Base-by-base conservation (phyloP, 495 filamentous ascomycete genomes). In the Xylona heveae region DNA sequence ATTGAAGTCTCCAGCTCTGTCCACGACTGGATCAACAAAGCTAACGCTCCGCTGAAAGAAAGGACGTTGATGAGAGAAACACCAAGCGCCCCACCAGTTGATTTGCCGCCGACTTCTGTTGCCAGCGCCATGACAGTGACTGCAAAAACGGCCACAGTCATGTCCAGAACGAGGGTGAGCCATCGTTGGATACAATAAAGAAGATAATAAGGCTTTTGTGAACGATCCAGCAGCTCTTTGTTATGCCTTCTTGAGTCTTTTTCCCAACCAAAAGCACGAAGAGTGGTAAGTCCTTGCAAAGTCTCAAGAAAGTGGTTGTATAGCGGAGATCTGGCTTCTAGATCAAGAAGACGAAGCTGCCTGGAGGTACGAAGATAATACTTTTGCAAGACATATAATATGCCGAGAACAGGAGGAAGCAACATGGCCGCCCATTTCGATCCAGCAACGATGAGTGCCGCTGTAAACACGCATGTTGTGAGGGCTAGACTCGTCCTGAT, bases 311-410 rank as follows among this genome's bases (percentile, higher is more conserved):
- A 71, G 26, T 63, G 59, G 0, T 66, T 61, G 34, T 62, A 71
- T 1, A 74, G 48, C 2, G 68, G 65, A 3, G 68, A 57, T 42
- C 70, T 67, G 9, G 63, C 55, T 46, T 74, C 69, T 5, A 74
- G 52, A 19, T 75, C 71, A 14, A 77, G 48, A 26, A 70, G 53
- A 21, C 71, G 66, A 4, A 77, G 46, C 39, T 74, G 71, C 3
- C 69, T 61, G 1, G 69, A 74, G 1, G 71, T 76, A 7, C 64
- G 57, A 3, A 78, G 54, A 36, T 78, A 78, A 22, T 63, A 48
- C 33, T 62, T 66, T 38, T 74, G 66, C 4, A 76, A 54, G 10
- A 60, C 19, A 35, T 63, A 73, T 4, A 70, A 35, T 16, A 55
- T 41, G 7, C 62, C 30, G 4, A 15, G 22, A 4, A 40, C 12